Base-by-base conservation (phyloP, 805 yeast genomes). In the Saccharomycopsis sp. region DNA sequence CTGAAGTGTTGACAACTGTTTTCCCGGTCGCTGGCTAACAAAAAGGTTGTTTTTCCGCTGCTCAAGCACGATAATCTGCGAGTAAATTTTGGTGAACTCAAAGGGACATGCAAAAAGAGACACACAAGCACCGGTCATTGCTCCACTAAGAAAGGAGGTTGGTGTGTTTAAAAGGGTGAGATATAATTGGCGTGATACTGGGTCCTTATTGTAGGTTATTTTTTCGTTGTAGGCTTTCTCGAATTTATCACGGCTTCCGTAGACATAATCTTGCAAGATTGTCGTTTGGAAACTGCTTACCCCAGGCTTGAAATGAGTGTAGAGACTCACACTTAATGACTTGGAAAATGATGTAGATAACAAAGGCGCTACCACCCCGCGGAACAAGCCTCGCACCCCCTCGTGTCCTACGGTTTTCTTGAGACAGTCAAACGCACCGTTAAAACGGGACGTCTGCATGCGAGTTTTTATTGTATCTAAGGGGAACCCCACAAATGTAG, bases 381-480 rank as follows among this genome's bases (percentile, higher is more conserved):
- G 72, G 68, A 84, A 90, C 60, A 89, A 80, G 12, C 96, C 96
- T 3, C 70, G 63, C 3, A 84, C 47, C 0, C 96, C 96, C 66
- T 87, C 96, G 9, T 74, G 70, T 3, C 67, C 65, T 24, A 83
- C 72, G 0, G 96, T 85, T 52, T 77, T 72, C 41, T 67, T 66
- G 19, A 86, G 72, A 67, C 96, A 88, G 57, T 81, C 82, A 55
- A 75, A 68, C 25, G 85, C 78, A 55, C 81, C 77, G 15, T 73
- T 72, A 71, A 82, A 89, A 56, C 79, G 76, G 63, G 53, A 42
- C 0, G 96, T 86, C 69, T 89, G 97, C 84, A 87, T 84, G 60
- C 96, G 75, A 0, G 96, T 90, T 69, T 89, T 89, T 60, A 90
- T 76, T n/a, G 94, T 86, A 68, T 89, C 97, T 54, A 89, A 70